phyloP scores from a whole-genome alignment of 208 protist species.

The Trypanosomatidae sp. region DNA sequence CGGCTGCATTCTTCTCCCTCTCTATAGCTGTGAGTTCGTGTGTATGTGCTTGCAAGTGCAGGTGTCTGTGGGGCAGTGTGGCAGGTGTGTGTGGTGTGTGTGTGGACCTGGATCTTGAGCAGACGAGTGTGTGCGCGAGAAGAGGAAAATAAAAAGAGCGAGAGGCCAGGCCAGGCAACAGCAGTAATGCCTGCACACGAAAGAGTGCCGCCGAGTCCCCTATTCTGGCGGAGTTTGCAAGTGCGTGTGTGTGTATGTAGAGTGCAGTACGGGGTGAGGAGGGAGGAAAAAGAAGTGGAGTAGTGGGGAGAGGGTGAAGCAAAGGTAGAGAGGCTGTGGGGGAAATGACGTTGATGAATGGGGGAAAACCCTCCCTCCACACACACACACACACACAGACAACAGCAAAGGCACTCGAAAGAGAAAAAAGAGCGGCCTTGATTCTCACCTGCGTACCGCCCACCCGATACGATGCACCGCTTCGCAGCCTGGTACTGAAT shows the following conservation, averaged over 20 bases:
- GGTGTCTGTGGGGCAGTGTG: not conserved
- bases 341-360: not conserved
- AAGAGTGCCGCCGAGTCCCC: not conserved
- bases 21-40: not conserved
- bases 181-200: not conserved
- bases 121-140: not conserved
- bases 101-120: not conserved
- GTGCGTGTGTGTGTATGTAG: not conserved
- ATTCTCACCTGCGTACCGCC: not conserved
- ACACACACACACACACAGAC: not conserved
- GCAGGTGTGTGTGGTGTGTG: not conserved
- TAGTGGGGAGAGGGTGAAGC: conserved; percentile 3
- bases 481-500: not conserved
- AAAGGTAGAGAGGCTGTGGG: not conserved
- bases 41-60: not conserved
- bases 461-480: not conserved
- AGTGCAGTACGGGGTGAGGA: not conserved
- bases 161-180: too few relatives aligned
- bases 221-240: not conserved
- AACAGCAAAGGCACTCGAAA: not conserved
- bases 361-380: not conserved
- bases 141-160: not conserved
- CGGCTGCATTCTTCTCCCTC: conserved; percentile 46
- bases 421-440: not conserved
- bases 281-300: not conserved